These are phyloP conservation scores for Tubosaeta brunneosetosa DNA, from an alignment of 768 basidiomycete genomes.

Conservation along the genomic window DNA sequence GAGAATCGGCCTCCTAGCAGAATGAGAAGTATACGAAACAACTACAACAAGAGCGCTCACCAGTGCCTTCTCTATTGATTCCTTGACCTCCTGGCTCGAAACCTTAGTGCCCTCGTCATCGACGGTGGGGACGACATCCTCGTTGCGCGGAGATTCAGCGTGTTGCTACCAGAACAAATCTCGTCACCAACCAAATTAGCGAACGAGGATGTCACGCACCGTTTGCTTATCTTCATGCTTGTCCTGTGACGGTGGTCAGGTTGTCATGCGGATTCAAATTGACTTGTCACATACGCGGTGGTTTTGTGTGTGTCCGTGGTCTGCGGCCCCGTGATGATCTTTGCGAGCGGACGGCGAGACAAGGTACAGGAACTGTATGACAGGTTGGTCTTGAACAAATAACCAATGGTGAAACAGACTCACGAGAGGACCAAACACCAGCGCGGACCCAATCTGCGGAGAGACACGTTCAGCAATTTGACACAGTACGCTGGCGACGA, in stretches of 20 bases:
- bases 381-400: neutral
- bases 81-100: slow-evolving; percentile 28
- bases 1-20: slow-evolving; percentile 28
- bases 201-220: slow-evolving; percentile 13
- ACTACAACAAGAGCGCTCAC: slow-evolving; percentile 15
- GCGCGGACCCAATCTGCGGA: slow-evolving; percentile 27
- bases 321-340: slow-evolving; percentile 18
- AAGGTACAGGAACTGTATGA: slow-evolving; percentile 27
- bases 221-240: slow-evolving; percentile 6
- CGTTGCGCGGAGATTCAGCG: slow-evolving; percentile 5
- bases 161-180: slow-evolving; percentile 16
- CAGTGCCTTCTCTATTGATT: slow-evolving; percentile 24
- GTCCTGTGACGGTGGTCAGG: slow-evolving; percentile 18
- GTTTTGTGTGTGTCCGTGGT: slow-evolving; percentile 14
- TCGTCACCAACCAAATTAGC: neutral
- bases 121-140: slow-evolving; percentile 10
- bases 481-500: neutral
- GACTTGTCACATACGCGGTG: slow-evolving; percentile 19
- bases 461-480: neutral
- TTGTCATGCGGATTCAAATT: neutral
- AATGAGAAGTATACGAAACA: slow-evolving; percentile 1
- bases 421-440: slow-evolving; percentile 31
- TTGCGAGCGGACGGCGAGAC: slow-evolving; percentile 29
- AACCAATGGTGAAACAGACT: neutral
- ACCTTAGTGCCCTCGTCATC: slow-evolving; percentile 32